Percentiles rank a stretch among this genome's conserved stretches.
Conservation (phyloP, 2,329 filamentous ascomycete species). For the Geosmithia morbida region DNA sequence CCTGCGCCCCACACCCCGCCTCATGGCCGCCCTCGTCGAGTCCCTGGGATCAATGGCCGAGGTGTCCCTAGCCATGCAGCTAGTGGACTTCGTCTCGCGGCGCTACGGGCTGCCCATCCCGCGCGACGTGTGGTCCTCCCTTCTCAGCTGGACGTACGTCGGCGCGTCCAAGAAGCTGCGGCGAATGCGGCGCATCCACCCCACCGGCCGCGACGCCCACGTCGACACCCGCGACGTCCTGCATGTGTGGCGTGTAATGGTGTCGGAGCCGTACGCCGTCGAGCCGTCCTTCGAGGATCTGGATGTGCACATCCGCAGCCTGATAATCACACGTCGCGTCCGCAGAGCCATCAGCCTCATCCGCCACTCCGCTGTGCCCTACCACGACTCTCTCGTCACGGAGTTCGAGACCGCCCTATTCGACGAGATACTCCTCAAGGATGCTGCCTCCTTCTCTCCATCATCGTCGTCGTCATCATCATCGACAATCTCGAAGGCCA, state of each 20-base stretch:
- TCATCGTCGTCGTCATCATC: not conserved
- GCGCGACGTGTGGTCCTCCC: slow-evolving; percentile 44
- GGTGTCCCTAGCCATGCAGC: slow-evolving; percentile 38
- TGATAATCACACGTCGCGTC: slow-evolving; percentile 15
- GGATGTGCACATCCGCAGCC: slow-evolving; percentile 23
- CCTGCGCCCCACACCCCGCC: slow-evolving; percentile 38
- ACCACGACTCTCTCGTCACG: slow-evolving; percentile 12
- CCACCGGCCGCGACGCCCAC: not conserved
- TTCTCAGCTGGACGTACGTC: slow-evolving; percentile 55
- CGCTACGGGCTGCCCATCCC: slow-evolving; percentile 44
- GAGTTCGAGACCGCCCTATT: slow-evolving; percentile 12
- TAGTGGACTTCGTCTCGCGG: slow-evolving; percentile 48
- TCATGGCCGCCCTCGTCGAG: slow-evolving; percentile 56
- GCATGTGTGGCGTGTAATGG: slow-evolving; percentile 33
- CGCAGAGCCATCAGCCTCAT: slow-evolving; percentile 20
- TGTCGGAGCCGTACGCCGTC: slow-evolving; percentile 37
- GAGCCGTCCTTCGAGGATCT: slow-evolving; percentile 43
- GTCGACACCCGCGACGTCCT: not conserved
- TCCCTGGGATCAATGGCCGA: slow-evolving; percentile 52
- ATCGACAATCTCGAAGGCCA: slow-evolving; percentile 4
- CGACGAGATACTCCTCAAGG: slow-evolving; percentile 17
- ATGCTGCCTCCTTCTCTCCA: slow-evolving; percentile 3
- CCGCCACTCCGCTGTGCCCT: slow-evolving; percentile 23
- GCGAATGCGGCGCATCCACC: not conserved
- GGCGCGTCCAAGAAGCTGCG: slow-evolving; percentile 21